Base-by-base conservation (phyloP, 1,284 basidiomycete species). In the Heterobasidion parviporum region DNA sequence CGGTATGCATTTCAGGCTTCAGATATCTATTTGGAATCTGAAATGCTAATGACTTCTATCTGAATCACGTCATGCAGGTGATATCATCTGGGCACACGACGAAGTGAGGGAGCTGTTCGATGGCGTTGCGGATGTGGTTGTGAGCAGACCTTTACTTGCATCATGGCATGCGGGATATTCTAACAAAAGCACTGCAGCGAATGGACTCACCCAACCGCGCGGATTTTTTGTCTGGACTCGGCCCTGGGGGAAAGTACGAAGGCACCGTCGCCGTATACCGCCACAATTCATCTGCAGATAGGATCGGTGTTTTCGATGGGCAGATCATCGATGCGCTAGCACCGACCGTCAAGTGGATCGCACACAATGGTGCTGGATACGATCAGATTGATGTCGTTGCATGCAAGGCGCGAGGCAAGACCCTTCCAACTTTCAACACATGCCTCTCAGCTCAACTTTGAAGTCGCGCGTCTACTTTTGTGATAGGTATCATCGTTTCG, bases 341-440 rank as follows among this genome's bases (percentile, higher is more conserved):
- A 2, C 78, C 76, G 32, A 49, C 46, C 14, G 77, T 95, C 57
- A 86, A 87, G 65, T 94, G 89, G 83, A 92, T 96, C 62, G 89
- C 87, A 1, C 92, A 94, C 70, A 94, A 94, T 60, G 93, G 93
- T n/a, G 92, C 93, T 0, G 93, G 94, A 3, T 95, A 95, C 66
- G 90, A 93, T 68, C 83, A 88, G 62, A 87, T 95, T 62, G 88
- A 94, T 66, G 81, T 94, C 6, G 69, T 70, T 2, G 88, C 87
- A 4, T 88, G 86, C 68, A 88, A 83, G 63, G 80, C 78, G 14
- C 80, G 79, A 68, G 87, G 86, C 87, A 62, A 55, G 70, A 26
- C 26, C 26, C 26, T 26, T 61, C 6, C 26, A 10, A 34, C 50
- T 51, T n/a, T 16, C 12, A 12, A 50, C 18, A 47, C 43, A 59